These are phyloP conservation scores for Collybia nuda DNA, from an alignment of 768 basidiomycete species.

Conservation along the genomic window DNA sequence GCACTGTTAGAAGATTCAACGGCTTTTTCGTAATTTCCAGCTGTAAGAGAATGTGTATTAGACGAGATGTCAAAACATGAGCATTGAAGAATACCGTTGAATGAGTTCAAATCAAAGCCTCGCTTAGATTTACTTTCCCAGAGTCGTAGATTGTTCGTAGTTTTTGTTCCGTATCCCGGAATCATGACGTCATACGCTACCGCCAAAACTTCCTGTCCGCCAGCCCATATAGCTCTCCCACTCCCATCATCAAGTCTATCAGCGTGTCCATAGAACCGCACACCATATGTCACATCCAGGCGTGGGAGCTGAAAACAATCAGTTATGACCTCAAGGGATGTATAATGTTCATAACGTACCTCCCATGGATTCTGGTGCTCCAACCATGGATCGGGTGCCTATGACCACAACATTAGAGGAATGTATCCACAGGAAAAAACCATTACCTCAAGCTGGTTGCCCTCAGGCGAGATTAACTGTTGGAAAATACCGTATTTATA, in stretches of 20 bases:
- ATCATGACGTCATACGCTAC: constrained; percentile 96
- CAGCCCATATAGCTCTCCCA: constrained; percentile 72
- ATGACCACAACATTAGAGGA: constrained; percentile 2
- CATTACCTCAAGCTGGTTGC: constrained; percentile 71
- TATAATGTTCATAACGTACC: constrained; percentile 17
- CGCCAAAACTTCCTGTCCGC: constrained; percentile 92
- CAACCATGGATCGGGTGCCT: constrained; percentile 91
- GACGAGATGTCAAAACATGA: background rate
- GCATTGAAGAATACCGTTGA: constrained; percentile 66
- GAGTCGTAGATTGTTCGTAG: constrained; percentile 85
- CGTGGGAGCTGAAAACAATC: constrained; percentile 51
- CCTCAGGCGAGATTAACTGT: constrained; percentile 83
- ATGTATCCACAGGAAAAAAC: background rate
- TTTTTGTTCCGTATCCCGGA: constrained; percentile 80
- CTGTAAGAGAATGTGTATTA: constrained; percentile 32
- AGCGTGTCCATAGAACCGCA: constrained; percentile 88
- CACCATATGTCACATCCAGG: constrained; percentile 79
- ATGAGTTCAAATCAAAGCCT: constrained; percentile 91
- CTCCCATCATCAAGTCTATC: constrained; percentile 62
- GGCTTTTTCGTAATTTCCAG: constrained; percentile 90
- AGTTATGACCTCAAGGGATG: background rate
- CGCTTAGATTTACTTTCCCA: constrained; percentile 88
- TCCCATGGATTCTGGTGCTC: constrained; percentile 90
- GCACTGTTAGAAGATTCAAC: constrained; percentile 89
- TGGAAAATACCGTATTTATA: constrained; percentile 98